A percentile compares a stretch with the other conserved stretches of the same genome.
These are phyloP conservation scores for Trichoderma gracile DNA, from an alignment of 2,329 filamentous ascomycete genomes.

Conservation along the genomic window DNA sequence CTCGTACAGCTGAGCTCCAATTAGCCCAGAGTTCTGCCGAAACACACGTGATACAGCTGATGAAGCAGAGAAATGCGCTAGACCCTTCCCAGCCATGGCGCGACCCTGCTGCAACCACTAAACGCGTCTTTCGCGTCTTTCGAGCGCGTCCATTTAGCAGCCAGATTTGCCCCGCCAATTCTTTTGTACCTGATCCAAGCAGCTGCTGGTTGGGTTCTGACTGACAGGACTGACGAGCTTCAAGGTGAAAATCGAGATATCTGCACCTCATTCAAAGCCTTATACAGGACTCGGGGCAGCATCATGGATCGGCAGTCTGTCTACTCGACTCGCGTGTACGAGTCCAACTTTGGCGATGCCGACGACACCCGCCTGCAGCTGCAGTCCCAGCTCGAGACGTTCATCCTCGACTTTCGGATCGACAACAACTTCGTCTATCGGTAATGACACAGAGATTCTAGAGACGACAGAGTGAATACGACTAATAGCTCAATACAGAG, in stretches of 20 bases:
- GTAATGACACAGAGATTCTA: conserved; percentile 48
- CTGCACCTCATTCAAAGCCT: too few relatives aligned
- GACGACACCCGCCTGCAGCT: conserved; percentile 71
- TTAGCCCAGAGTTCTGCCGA: conserved; percentile 10
- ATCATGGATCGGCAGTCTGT: conserved; percentile 85
- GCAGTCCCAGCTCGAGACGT: conserved; percentile 80
- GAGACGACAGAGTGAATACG: neutral
- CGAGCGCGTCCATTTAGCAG: conserved; percentile 27
- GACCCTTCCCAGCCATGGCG: neutral
- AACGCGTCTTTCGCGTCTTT: conserved; percentile 32
- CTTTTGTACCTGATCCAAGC: conserved; percentile 1
- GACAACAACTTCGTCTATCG: conserved; percentile 95
- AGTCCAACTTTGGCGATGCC: conserved; percentile 63
- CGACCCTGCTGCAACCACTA: conserved; percentile 36
- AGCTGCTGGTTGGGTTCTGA: neutral
- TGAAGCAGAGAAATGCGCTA: neutral
- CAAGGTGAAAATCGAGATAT: too few relatives aligned
- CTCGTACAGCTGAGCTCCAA: neutral
- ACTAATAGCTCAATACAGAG: conserved; percentile 54
- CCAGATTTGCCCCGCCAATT: conserved; percentile 26
- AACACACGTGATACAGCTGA: conserved; percentile 20
- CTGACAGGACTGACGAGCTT: neutral
- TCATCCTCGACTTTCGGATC: conserved; percentile 89
- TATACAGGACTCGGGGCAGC: neutral
- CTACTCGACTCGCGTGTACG: conserved; percentile 81